phyloP scores from a whole-genome alignment of 345 rosid species.

The Euphorbia pulcherrima region DNA sequence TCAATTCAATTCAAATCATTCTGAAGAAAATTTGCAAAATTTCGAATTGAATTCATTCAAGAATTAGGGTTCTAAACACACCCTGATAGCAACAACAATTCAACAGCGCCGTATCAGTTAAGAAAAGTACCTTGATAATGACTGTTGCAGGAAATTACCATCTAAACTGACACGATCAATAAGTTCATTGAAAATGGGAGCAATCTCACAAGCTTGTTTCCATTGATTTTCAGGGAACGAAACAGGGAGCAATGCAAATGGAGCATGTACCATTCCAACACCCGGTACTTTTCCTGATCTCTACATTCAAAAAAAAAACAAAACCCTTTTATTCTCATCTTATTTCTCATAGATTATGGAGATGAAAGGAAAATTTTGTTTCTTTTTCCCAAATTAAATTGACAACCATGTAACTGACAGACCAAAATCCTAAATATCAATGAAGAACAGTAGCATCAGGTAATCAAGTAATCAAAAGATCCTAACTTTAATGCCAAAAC shows the following conservation, averaged over 20 bases:
- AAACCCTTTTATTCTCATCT: slow-evolving; percentile 6
- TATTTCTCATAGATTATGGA: no score
- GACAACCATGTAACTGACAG: neutral
- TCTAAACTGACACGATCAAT: slow-evolving; percentile 95
- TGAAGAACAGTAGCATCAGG: neutral
- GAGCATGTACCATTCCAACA: slow-evolving; percentile 90
- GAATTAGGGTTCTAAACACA: no score
- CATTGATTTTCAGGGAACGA: slow-evolving; percentile 66
- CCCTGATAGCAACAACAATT: no score
- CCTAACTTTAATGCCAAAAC: no score
- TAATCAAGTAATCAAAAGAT: neutral
- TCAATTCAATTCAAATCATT: no score
- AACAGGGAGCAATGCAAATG: slow-evolving; percentile 69
- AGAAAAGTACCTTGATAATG: slow-evolving; percentile 70
- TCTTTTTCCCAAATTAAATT: no score
- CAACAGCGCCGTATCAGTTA: no score
- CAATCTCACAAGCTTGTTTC: slow-evolving; percentile 81
- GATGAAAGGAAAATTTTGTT: neutral
- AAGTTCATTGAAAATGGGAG: slow-evolving; percentile 88
- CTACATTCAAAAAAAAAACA: slow-evolving; percentile 46
- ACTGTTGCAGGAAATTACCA: slow-evolving; percentile 72
- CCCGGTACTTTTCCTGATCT: slow-evolving; percentile 87
- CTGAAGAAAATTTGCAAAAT: no score
- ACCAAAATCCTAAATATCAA: neutral
- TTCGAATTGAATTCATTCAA: no score